Percentiles rank a stretch among this genome's conserved stretches.
Conservation (phyloP, 257 asterid genomes). For the Ehretia macrophylla region DNA sequence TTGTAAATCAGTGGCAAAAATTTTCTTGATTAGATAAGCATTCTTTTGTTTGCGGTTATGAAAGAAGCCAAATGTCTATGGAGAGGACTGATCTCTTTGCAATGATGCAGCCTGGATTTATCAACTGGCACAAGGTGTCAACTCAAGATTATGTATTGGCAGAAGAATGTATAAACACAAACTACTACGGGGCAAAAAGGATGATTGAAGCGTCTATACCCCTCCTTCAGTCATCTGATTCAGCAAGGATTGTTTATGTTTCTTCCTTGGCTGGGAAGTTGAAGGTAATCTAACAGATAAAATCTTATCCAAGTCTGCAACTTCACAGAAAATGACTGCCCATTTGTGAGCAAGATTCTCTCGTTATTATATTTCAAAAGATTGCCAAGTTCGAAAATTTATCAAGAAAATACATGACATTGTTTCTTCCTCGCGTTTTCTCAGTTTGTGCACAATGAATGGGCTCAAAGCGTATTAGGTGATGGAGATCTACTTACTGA, state of each 20-base stretch:
- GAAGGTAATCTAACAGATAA: neutral
- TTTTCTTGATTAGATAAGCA: too few species aligned
- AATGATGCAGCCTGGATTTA: neutral
- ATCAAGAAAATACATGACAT: neutral
- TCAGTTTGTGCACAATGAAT: conserved; percentile 35
- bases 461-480: conserved; percentile 36
- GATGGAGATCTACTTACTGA: conserved; percentile 32
- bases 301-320: neutral
- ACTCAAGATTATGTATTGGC: conserved; percentile 32
- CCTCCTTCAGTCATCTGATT: conserved; percentile 48
- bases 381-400: neutral
- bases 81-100: neutral
- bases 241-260: conserved; percentile 55
- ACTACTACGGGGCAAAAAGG: conserved; percentile 55
- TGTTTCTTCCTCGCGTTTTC: conserved; percentile 23
- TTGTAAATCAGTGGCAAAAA: too few species aligned
- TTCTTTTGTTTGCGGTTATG: too few species aligned
- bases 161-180: conserved; percentile 37
- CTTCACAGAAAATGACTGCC: neutral
- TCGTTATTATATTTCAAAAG: too few species aligned
- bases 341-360: too few species aligned
- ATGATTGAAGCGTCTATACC: conserved; percentile 49
- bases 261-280: conserved; percentile 47
- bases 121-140: conserved; percentile 4
- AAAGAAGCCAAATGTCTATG: too few species aligned